Base-by-base conservation (phyloP, 176 grass and related monocot genomes). In the Oryza officinalis region DNA sequence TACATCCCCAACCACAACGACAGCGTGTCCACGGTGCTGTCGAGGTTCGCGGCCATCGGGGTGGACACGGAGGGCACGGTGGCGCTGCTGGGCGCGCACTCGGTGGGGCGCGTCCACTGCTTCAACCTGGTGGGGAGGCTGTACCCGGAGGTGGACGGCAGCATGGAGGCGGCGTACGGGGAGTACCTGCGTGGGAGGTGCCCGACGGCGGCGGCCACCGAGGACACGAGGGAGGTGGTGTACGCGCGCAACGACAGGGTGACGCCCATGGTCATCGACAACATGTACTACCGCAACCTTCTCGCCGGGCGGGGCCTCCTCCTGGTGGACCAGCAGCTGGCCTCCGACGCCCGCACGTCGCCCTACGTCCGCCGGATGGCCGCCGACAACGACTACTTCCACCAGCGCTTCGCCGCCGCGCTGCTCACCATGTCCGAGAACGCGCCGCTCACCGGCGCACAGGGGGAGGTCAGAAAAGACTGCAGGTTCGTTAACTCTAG, bases 211-310 rank as follows among this genome's bases (percentile, higher is more conserved):
- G 80, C 79, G 17, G 81, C 77, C 2, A 0, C 1, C 44, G 81
- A 84, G 81, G 85, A 93, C 78, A 67, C 85, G 2, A 71, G 84
- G 22, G 88, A 82, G 31, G 88, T 93, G 12, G 77, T 26, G 25
- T 93, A 93, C 85, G 79, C 92, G 23, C 52, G 86, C 43, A 93
- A 93, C 85, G 88, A 93, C 88, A 69, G 91, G 6, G 64, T 5
- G 15, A 93, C 92, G 22, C 92, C 88, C 65, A 90, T 94, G 92
- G 4, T 90, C 5, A 76, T 94, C 0, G 88, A 94, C 80, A 94
- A 94, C 88, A 54, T 81, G 75, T 94, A 94, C 86, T 86, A 90
- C 83, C 76, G 65, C 83, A 80, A 94, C 79, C 76, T 94, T 0
- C 25, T 94, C 0, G 49, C 41, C 2, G 25, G 76, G 11, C 23